These are phyloP conservation scores for Moesziomyces sp. DNA, from an alignment of 1,284 basidiomycete genomes.

Conservation along the genomic window DNA sequence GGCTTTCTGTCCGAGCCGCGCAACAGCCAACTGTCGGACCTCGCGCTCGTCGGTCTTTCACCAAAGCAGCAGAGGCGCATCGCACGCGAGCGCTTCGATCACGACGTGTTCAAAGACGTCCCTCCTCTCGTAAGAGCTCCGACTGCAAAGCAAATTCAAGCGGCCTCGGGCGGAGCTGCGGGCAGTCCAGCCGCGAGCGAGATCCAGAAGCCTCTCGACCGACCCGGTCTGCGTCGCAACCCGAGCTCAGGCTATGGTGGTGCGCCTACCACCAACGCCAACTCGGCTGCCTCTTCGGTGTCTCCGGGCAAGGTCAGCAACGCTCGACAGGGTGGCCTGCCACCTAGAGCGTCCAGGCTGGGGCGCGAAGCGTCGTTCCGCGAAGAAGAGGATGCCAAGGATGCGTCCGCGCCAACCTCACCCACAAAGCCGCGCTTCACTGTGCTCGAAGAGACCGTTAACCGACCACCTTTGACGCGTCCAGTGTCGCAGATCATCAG, in stretches of 20 bases:
- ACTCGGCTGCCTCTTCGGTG: constrained; percentile 34
- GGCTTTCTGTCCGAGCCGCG: constrained; percentile 38
- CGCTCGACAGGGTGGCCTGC: constrained; percentile 2
- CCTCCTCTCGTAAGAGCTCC: constrained; percentile 26
- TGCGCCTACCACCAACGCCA: constrained; percentile 16
- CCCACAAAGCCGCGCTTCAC: constrained; percentile 25
- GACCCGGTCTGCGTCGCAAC: constrained; percentile 38
- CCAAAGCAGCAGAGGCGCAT: constrained; percentile 47
- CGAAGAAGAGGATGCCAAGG: constrained; percentile 16
- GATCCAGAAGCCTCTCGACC: constrained; percentile 19
- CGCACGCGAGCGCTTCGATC: constrained; percentile 60
- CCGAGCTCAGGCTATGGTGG: constrained; percentile 40
- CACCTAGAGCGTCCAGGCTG: constrained; percentile 20
- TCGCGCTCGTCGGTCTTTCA: constrained; percentile 32
- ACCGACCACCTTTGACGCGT: constrained; percentile 16
- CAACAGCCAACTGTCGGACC: constrained; percentile 39
- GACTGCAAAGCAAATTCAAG: constrained; percentile 2
- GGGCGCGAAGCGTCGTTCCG: constrained; percentile 30
- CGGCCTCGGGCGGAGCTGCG: not conserved
- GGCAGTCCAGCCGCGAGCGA: constrained; percentile 39
- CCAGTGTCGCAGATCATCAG: constrained; percentile 42
- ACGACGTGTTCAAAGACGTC: constrained; percentile 53
- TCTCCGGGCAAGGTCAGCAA: constrained; percentile 31
- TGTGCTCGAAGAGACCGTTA: constrained; percentile 12
- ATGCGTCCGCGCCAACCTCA: constrained; percentile 11